These are phyloP conservation scores for Myriosclerotinia scirpicola DNA, from an alignment of 2,329 filamentous ascomycete genomes.

Conservation along the genomic window DNA sequence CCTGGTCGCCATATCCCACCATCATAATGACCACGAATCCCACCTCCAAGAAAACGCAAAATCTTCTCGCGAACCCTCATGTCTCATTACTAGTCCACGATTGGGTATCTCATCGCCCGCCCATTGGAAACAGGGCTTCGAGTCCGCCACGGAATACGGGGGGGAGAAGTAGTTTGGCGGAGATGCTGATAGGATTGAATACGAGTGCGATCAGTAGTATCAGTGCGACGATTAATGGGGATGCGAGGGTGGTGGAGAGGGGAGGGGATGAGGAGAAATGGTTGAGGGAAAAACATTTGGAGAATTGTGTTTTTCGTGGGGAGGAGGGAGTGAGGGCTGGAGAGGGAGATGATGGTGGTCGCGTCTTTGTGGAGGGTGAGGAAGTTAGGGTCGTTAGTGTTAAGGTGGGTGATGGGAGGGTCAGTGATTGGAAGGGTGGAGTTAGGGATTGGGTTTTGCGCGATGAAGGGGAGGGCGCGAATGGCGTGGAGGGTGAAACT, in stretches of 20 bases:
- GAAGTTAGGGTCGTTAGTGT: conserved; percentile 88
- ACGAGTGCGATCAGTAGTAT: conserved; percentile 84
- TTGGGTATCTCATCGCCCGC: conserved; percentile 92
- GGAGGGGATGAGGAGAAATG: conserved; percentile 82
- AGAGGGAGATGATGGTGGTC: conserved; percentile 53
- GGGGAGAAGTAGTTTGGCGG: conserved; percentile 70
- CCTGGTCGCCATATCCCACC: conserved; percentile 68
- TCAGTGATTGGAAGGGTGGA: conserved; percentile 93
- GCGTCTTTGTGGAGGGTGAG: conserved; percentile 73
- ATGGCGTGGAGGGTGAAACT: conserved; percentile 23
- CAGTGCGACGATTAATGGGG: conserved; percentile 90
- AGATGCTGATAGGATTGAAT: conserved; percentile 86
- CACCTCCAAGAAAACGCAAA: conserved; percentile 75
- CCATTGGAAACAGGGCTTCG: conserved; percentile 65
- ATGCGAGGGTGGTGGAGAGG: conserved; percentile 68
- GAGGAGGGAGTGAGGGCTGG: conserved; percentile 49
- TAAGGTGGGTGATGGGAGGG: conserved; percentile 77
- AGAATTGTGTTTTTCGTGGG: conserved; percentile 83
- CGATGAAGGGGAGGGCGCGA: conserved; percentile 14
- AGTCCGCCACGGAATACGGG: conserved; percentile 60
- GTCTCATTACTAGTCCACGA: conserved; percentile 97
- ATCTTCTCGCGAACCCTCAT: conserved; percentile 79
- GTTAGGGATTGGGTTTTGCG: conserved; percentile 70
- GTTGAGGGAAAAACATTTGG: conserved; percentile 80
- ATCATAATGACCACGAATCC: conserved; percentile 94